These are phyloP conservation scores for Saccharomyces pastorianus DNA, from an alignment of 1,139 yeast species.

Conservation along the genomic window DNA sequence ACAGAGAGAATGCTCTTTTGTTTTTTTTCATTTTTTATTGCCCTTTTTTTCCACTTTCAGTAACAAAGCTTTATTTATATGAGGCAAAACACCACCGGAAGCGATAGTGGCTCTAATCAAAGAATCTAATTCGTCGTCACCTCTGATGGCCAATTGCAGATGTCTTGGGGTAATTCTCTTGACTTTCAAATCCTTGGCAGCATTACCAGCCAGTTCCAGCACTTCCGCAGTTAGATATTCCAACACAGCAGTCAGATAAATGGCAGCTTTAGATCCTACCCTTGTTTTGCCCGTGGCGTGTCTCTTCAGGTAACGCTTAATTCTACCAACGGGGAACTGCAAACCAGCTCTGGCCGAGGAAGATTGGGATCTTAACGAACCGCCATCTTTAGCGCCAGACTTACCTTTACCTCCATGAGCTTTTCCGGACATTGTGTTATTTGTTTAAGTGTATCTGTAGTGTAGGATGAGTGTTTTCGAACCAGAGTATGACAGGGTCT, in stretches of 20 bases:
- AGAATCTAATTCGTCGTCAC: constrained; percentile 96
- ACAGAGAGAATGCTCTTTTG: not conserved
- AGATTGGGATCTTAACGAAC: constrained; percentile 57
- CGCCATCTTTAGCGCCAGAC: constrained; percentile 63
- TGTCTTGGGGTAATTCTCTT: constrained; percentile 99
- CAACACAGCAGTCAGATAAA: constrained; percentile 90
- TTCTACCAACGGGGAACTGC: constrained; percentile 98
- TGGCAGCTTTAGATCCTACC: constrained; percentile 96
- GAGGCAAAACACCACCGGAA: constrained; percentile 98
- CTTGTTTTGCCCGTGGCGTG: constrained; percentile 89
- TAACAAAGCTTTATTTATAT: constrained; percentile 85
- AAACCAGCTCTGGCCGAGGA: constrained; percentile 97
- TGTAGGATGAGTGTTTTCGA: not conserved
- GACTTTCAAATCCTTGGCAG: constrained; percentile 96
- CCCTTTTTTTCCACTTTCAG: constrained; percentile 81
- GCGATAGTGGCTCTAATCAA: constrained; percentile 96
- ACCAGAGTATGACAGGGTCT: not conserved
- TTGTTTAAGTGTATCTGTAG: not conserved
- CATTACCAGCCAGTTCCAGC: constrained; percentile 96
- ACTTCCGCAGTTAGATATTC: constrained; percentile 98
- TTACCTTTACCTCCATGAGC: constrained; percentile 96
- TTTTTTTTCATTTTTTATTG: constrained; percentile 31
- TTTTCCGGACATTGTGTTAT: constrained; percentile 72
- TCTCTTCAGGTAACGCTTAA: constrained; percentile 87
- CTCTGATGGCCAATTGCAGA: constrained; percentile 95